A percentile compares a stretch with the other conserved stretches of the same genome.
Conservation (phyloP, 129 eudicot genomes). For the Centaurea solstitialis region DNA sequence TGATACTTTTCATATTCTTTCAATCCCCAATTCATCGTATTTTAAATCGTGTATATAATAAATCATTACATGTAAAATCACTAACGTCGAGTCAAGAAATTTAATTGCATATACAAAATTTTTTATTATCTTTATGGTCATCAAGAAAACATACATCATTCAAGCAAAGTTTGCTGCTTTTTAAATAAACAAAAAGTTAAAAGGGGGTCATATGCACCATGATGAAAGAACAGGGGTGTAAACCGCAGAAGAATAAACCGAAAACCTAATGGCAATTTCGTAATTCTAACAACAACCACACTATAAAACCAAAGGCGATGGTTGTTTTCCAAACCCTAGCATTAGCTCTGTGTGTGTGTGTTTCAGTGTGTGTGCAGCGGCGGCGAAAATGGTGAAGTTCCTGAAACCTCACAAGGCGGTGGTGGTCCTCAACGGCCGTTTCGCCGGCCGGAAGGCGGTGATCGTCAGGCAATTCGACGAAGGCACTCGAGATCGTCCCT, state of each 20-base stretch:
- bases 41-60: too few species aligned
- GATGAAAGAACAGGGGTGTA: conserved; percentile 1
- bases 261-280: conserved; percentile 20
- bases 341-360: neutral
- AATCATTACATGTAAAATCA: too few species aligned
- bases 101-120: too few species aligned
- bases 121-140: neutral
- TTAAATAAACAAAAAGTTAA: neutral
- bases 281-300: neutral
- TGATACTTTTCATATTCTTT: too few species aligned
- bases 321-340: conserved; percentile 23
- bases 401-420: conserved; percentile 74
- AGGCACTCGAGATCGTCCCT: conserved; percentile 70
- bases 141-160: neutral
- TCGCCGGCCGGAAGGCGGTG: conserved; percentile 61
- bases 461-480: conserved; percentile 59
- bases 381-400: conserved; percentile 69
- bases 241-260: neutral
- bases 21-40: too few species aligned
- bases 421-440: conserved; percentile 62
- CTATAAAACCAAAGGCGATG: neutral
- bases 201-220: neutral
- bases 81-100: too few species aligned
- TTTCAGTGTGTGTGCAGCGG: conserved; percentile 1
- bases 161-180: too few species aligned